A percentile compares a stretch with the other conserved stretches of the same genome.
phyloP scores from a whole-genome alignment of 257 asterid genomes.

The Galeopsis tetrahit region DNA sequence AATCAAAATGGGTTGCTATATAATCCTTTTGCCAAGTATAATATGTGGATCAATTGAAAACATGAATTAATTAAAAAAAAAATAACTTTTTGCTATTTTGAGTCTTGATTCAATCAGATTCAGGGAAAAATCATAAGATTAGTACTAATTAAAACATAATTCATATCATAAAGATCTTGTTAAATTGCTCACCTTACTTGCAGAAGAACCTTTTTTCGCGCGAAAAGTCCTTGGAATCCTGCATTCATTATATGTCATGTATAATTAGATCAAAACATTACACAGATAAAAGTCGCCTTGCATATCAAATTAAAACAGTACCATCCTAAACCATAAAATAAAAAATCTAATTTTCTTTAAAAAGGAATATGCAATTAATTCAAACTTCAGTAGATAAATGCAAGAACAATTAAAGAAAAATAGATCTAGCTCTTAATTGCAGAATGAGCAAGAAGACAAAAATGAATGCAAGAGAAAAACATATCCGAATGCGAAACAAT shows the following conservation, averaged over 20 bases:
- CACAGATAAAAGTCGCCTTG: not conserved
- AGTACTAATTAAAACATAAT: not conserved
- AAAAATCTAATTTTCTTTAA: not conserved
- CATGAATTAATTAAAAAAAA: not conserved
- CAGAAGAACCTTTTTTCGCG: constrained; percentile 46
- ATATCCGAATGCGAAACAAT: not conserved
- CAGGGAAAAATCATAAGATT: not conserved
- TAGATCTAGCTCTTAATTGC: not conserved
- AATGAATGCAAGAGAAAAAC: constrained; percentile 39
- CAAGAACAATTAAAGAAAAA: not conserved
- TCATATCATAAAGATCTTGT: not conserved
- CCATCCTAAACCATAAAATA: not conserved
- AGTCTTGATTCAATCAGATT: not conserved
- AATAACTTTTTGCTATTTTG: not conserved
- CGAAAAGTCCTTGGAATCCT: constrained; percentile 56
- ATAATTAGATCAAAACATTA: not conserved
- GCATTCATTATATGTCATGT: constrained; percentile 24
- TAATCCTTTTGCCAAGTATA: not conserved
- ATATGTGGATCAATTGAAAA: not conserved
- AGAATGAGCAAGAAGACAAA: constrained; percentile 18
- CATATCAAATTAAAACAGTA: not conserved
- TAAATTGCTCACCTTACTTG: constrained; percentile 43
- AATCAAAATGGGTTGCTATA: not conserved
- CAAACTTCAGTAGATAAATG: not conserved
- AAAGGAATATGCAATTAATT: not conserved